Percentiles rank a stretch among this genome's conserved stretches.
Evolutionary conservation across 805 yeast genomes (phyloP).

Genomic region (Candida endomychidarum): DNA sequence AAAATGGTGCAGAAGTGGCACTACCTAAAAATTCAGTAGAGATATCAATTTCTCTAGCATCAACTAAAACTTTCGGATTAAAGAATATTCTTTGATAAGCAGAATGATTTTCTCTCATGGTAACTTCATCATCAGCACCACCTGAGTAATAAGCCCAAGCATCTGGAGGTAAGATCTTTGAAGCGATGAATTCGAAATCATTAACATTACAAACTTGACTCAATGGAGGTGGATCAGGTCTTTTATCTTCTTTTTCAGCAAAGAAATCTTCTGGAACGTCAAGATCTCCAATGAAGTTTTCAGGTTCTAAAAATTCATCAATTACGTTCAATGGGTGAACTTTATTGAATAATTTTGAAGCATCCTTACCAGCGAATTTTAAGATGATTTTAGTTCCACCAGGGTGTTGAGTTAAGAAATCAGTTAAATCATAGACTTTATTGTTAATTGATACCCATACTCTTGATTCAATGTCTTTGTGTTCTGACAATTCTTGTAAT

Average conservation of each 20-base stretch:
- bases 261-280: conserved; percentile 7
- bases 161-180: conserved; percentile 26
- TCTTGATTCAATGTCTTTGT: conserved; percentile 11
- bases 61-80: conserved; percentile 57
- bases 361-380: conserved; percentile 59
- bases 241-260: conserved; percentile 1
- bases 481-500: conserved; percentile 17
- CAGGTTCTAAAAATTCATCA: conserved; percentile 4
- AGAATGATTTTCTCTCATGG: conserved; percentile 44
- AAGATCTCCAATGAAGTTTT: conserved; percentile 6
- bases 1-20: conserved; percentile 45
- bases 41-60: conserved; percentile 66
- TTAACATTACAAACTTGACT: conserved; percentile 29
- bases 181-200: conserved; percentile 45
- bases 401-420: conserved; percentile 69
- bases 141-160: conserved; percentile 44
- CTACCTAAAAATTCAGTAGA: conserved; percentile 47
- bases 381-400: conserved; percentile 60
- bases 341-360: conserved; percentile 52
- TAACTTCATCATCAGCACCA: conserved; percentile 50
- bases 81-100: conserved; percentile 44
- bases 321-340: conserved; percentile 33
- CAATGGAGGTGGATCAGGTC: conserved; percentile 28
- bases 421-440: conserved; percentile 82
- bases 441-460: conserved; percentile 45